phyloP scores from a whole-genome alignment of 768 basidiomycete genomes.

The Lactifluus volemus region DNA sequence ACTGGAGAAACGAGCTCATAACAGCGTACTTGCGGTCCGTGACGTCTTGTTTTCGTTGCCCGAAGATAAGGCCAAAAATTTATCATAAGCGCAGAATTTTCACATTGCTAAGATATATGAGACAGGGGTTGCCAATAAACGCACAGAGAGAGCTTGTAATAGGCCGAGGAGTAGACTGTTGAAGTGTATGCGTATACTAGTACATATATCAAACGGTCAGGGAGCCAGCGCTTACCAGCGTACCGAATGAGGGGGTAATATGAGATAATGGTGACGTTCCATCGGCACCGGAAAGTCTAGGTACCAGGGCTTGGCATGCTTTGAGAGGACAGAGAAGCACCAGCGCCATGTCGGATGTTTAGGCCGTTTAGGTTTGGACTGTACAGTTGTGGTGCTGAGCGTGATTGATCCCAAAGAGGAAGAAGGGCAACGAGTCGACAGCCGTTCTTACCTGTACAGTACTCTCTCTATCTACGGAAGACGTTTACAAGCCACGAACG shows the following conservation, averaged over 20 bases:
- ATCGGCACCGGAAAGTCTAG: slow-evolving; percentile 30
- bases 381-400: no score
- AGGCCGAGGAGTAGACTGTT: slow-evolving; percentile 58
- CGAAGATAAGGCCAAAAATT: slow-evolving; percentile 70
- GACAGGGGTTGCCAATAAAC: slow-evolving; percentile 45
- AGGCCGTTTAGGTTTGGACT: no score
- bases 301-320: slow-evolving; percentile 16
- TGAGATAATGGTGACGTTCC: slow-evolving; percentile 25
- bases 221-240: slow-evolving; percentile 37
- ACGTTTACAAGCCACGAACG: no score
- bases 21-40: slow-evolving; percentile 32
- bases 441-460: no score
- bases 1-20: slow-evolving; percentile 42
- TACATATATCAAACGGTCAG: background rate
- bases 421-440: no score
- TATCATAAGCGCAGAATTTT: slow-evolving; percentile 34
- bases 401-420: no score
- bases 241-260: slow-evolving; percentile 55
- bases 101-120: slow-evolving; percentile 29
- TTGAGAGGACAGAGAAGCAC: no score
- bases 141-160: slow-evolving; percentile 34
- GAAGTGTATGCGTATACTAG: background rate
- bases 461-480: no score
- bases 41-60: slow-evolving; percentile 39
- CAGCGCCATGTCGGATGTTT: no score